Evolutionary conservation across 148 eudicot species (phyloP), one percentile per base, ranked within the genome.

Genomic region (Suaeda aralocaspica): DNA sequence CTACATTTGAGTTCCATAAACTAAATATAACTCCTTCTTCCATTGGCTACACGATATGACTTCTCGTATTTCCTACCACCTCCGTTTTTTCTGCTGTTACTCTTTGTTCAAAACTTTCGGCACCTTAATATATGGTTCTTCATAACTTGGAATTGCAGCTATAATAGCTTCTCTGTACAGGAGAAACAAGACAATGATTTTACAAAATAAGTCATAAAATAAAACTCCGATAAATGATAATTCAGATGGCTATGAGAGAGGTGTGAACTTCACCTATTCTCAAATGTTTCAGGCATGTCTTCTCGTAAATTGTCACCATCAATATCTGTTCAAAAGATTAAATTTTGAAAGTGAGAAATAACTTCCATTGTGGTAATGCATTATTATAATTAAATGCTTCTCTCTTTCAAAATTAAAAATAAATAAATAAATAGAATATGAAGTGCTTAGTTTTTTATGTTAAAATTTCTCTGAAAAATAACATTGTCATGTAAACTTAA

Each of bases 51-150:
- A n/a, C n/a, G n/a, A n/a, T n/a, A n/a, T n/a, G n/a, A n/a, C n/a
- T n/a, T n/a, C n/a, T n/a, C n/a, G n/a, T n/a, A n/a, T n/a, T n/a
- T n/a, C n/a, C n/a, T n/a, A n/a, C n/a, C n/a, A n/a, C n/a, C n/a
- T n/a, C n/a, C n/a, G 71, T 58, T 78, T 72, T 71, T 36, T 67
- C 52, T 51, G 16, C 49, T 19, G 61, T 76, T 74, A 92, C 76
- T 93, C 95, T 77, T 87, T 87, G 84, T 86, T 87, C 77, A 94
- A 67, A 68, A 91, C 89, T 77, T 91, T 87, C 19, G 97, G 99
- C 75, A 94, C 97, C 83, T 89, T 89, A 75, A 94, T 87, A 67
- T 86, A 94, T 39, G 97, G 84, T 62, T 87, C 96, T 65, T 91
- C 93, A 29, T 83, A 94, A 71, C 81, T 83, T 55, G 97, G 99